Evolutionary conservation across 345 rosid genomes (phyloP).

Genomic region (Corymbia maculata): DNA sequence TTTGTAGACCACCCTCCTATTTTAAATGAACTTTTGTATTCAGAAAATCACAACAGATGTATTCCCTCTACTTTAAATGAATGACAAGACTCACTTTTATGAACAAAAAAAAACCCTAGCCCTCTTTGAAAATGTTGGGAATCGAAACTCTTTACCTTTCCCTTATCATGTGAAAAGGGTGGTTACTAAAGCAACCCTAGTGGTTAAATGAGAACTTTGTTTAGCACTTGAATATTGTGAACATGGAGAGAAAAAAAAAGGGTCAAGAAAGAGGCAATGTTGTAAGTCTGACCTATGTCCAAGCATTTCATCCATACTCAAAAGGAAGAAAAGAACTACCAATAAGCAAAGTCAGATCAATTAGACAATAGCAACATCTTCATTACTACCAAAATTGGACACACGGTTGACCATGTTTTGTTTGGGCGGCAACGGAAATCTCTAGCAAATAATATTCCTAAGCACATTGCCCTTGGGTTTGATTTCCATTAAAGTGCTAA

Average conservation of each 20-base stretch:
- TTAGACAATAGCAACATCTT: slow-evolving; percentile 6
- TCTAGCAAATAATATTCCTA: not conserved
- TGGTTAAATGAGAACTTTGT: not conserved
- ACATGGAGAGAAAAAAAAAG: not conserved
- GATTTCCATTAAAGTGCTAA: not conserved
- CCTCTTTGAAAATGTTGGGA: too few relatives aligned
- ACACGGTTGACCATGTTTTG: not conserved
- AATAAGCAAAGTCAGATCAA: not conserved
- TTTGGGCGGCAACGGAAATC: not conserved
- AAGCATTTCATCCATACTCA: not conserved
- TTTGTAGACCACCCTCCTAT: too few relatives aligned
- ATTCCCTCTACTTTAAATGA: too few relatives aligned
- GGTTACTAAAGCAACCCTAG: too few relatives aligned
- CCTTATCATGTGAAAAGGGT: too few relatives aligned
- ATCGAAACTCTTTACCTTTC: too few relatives aligned
- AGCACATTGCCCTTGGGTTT: not conserved
- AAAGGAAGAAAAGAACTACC: slow-evolving; percentile 1
- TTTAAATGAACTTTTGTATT: too few relatives aligned
- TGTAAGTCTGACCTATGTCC: not conserved
- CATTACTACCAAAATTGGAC: not conserved
- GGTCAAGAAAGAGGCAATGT: not conserved
- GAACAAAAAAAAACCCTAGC: too few relatives aligned
- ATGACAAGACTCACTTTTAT: too few relatives aligned
- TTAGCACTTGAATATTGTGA: not conserved
- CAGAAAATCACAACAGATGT: too few relatives aligned